These are phyloP conservation scores for Cicer yamashitae DNA, from an alignment of 306 rosid species.

Conservation along the genomic window DNA sequence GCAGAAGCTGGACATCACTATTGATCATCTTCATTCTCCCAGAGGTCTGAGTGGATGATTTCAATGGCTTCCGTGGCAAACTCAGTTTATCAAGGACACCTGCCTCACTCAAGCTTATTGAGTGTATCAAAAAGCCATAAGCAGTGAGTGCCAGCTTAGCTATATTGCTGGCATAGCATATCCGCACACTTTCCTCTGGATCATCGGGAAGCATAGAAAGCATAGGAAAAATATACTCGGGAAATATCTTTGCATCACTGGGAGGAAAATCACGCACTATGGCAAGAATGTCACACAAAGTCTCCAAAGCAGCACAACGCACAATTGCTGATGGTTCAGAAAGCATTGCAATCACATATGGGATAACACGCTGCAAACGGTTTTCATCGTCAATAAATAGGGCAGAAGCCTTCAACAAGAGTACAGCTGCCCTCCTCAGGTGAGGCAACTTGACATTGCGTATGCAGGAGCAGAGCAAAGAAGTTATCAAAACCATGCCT, in stretches of 20 bases:
- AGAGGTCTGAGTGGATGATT: conserved; percentile 65
- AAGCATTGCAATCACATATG: conserved; percentile 94
- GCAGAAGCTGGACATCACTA: conserved; percentile 73
- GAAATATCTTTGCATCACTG: conserved; percentile 97
- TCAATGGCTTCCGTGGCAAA: conserved; percentile 58
- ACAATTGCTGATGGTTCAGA: conserved; percentile 93
- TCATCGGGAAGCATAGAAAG: conserved; percentile 99
- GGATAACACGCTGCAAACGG: conserved; percentile 91
- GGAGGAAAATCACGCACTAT: conserved; percentile 95
- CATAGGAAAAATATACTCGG: conserved; percentile 94
- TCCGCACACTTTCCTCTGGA: conserved; percentile 98
- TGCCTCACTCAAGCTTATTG: conserved; percentile 94
- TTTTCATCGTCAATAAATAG: conserved; percentile 90
- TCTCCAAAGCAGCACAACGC: conserved; percentile 95
- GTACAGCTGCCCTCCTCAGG: conserved; percentile 87
- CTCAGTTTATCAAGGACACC: conserved; percentile 93
- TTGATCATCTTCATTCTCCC: conserved; percentile 70
- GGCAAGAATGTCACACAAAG: conserved; percentile 90
- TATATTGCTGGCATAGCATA: conserved; percentile 94
- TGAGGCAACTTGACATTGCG: conserved; percentile 95
- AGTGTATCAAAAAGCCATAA: conserved; percentile 87
- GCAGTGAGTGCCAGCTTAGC: conserved; percentile 95
- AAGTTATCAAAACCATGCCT: conserved; percentile 95
- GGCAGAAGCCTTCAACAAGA: conserved; percentile 87
- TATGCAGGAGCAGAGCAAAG: conserved; percentile 92